phyloP scores from a whole-genome alignment of 164 flowering plant species.

The Berberis vulgaris region DNA sequence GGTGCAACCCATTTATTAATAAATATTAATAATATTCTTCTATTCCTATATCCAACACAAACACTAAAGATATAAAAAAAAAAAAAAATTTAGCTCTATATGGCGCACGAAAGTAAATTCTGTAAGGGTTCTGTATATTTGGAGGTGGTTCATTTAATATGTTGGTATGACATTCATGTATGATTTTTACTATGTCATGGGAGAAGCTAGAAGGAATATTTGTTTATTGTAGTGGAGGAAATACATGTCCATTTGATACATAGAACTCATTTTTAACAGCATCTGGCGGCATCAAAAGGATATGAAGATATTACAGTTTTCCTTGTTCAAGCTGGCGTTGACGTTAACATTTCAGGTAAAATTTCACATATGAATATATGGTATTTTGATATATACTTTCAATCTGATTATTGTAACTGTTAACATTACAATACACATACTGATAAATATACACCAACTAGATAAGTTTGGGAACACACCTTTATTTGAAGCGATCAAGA shows the following conservation, averaged over 20 bases:
- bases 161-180: no score
- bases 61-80: no score
- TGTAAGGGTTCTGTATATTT: no score
- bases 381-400: neutral
- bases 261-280: conserved; percentile 31
- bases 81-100: no score
- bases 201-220: neutral
- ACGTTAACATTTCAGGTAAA: conserved; percentile 39
- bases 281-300: conserved; percentile 71
- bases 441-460: conserved; percentile 14
- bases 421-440: neutral
- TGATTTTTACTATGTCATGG: neutral
- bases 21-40: no score
- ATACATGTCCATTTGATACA: neutral
- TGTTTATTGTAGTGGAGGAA: neutral
- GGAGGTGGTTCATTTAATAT: no score
- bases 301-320: conserved; percentile 39
- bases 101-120: no score
- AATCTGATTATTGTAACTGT: neutral
- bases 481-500: conserved; percentile 73
- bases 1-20: no score
- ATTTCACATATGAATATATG: neutral
- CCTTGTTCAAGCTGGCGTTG: conserved; percentile 45
- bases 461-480: conserved; percentile 91
- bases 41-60: no score